Conservation (phyloP, 805 yeast species). For the Zygoascus bituminiphila region DNA sequence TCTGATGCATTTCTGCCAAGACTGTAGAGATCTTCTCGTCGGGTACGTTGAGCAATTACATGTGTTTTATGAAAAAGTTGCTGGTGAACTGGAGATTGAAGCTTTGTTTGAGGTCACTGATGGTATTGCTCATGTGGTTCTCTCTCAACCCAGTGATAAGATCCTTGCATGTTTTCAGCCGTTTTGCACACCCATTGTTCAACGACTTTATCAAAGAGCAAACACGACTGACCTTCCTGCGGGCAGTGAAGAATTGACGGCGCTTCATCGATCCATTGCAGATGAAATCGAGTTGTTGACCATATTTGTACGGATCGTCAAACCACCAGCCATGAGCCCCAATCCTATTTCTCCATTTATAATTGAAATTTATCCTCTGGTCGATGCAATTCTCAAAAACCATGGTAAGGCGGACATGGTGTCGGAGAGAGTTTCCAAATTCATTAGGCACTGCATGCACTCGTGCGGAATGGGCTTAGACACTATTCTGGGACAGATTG, state of each 20-base stretch:
- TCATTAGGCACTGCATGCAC: slow-evolving; percentile 57
- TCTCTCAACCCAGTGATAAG: slow-evolving; percentile 43
- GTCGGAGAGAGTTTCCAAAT: slow-evolving; percentile 67
- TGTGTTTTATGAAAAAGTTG: slow-evolving; percentile 56
- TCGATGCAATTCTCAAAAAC: slow-evolving; percentile 39
- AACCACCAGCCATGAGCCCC: slow-evolving; percentile 19
- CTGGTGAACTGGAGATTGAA: slow-evolving; percentile 49
- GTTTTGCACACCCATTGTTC: slow-evolving; percentile 61
- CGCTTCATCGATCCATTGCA: slow-evolving; percentile 42
- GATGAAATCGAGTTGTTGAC: slow-evolving; percentile 67
- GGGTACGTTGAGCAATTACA: slow-evolving; percentile 67
- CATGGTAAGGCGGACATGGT: slow-evolving; percentile 55
- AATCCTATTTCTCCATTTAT: slow-evolving; percentile 47
- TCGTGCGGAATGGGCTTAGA: slow-evolving; percentile 48
- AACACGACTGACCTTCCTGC: slow-evolving; percentile 14
- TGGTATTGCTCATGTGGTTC: slow-evolving; percentile 79
- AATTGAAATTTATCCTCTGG: slow-evolving; percentile 54
- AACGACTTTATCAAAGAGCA: slow-evolving; percentile 21
- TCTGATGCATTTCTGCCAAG: slow-evolving; percentile 87
- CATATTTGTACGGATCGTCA: slow-evolving; percentile 49
- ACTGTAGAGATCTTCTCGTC: slow-evolving; percentile 62
- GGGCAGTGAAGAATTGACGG: slow-evolving; percentile 29
- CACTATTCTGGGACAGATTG: slow-evolving; percentile 56
- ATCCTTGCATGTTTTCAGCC: slow-evolving; percentile 46
- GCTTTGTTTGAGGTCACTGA: slow-evolving; percentile 76